These are phyloP conservation scores for Erodium moschatum DNA, from an alignment of 441 rosid species.

Conservation along the genomic window DNA sequence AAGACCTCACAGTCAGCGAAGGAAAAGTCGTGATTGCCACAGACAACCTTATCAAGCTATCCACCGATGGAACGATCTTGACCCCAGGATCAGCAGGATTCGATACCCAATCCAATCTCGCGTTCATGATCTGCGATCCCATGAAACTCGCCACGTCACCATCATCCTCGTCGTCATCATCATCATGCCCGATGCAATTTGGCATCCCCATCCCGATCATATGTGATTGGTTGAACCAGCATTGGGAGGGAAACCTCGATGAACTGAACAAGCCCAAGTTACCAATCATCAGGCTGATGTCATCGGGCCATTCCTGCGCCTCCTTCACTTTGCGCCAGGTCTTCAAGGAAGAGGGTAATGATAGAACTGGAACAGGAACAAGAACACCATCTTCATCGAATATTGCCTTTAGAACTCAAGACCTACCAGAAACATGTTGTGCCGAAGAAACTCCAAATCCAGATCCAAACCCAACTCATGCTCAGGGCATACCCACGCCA, in stretches of 20 bases:
- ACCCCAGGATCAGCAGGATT: slow-evolving; percentile 92
- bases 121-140: slow-evolving; percentile 94
- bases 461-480: slow-evolving; percentile 42
- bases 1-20: slow-evolving; percentile 62
- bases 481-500: slow-evolving; percentile 78
- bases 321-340: slow-evolving; percentile 75
- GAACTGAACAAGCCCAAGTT: slow-evolving; percentile 72
- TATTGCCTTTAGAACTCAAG: slow-evolving; percentile 32
- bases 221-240: slow-evolving; percentile 91
- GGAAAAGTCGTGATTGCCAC: slow-evolving; percentile 92
- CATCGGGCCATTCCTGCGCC: slow-evolving; percentile 74
- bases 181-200: slow-evolving; percentile 58
- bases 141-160: slow-evolving; percentile 90
- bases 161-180: slow-evolving; percentile 47
- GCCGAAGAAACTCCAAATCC: slow-evolving; percentile 34
- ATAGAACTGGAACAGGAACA: slow-evolving; percentile 7
- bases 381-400: slow-evolving; percentile 59
- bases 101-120: slow-evolving; percentile 83
- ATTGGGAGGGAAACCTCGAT: slow-evolving; percentile 93
- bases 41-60: slow-evolving; percentile 78
- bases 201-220: slow-evolving; percentile 89
- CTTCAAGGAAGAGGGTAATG: slow-evolving; percentile 53
- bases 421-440: slow-evolving; percentile 35
- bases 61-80: slow-evolving; percentile 68
- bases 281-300: slow-evolving; percentile 78